Base-by-base conservation (phyloP, 805 yeast species). In the Metschnikowia lachancei region DNA sequence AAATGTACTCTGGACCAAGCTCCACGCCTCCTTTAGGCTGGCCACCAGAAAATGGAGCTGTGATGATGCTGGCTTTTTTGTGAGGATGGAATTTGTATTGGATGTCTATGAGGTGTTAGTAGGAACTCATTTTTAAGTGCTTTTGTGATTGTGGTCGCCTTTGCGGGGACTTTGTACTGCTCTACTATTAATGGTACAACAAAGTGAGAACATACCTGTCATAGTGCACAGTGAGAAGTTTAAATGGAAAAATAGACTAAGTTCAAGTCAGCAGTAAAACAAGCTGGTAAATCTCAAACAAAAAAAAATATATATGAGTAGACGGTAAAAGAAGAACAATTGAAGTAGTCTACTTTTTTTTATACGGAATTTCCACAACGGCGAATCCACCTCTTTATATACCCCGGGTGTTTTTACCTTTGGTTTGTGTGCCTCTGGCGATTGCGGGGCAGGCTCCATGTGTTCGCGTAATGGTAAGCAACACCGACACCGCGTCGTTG, bases 21-120 rank as follows among this genome's bases (percentile, higher is more conserved):
- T 92, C 99, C 33, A 92, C 97, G 53, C 99, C 99, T 19, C 82
- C 78, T 61, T 88, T 87, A 34, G 89, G 91, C 66, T 92, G 99
- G 51, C 99, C 99, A 19, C 97, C 98, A 31, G 90, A 81, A 67
- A 92, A 94, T 43, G 98, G 98, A 0, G 97, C 97, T 16, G 83
- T 74, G 50, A 94, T 80, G 44, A 92, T 71, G n/a, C 89, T 77
- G 31, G 82, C 78, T 43, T 78, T 72, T 57, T 74, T 80, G 40
- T 71, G 61, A 40, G 78, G 74, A 59, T 77, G 77, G 61, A 72
- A 81, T 50, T 81, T 79, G 73, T 74, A 85, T 38, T 67, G 57
- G 45, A 72, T 36, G 44, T 45, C 69, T 64, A 54, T 3, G 17
- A 6, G 12, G 31, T 11, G 57, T 45, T 49, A 46, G 50, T 50